These are phyloP conservation scores for Pseudopithomyces chartarum DNA, from an alignment of 2,329 filamentous ascomycete genomes.

Conservation along the genomic window DNA sequence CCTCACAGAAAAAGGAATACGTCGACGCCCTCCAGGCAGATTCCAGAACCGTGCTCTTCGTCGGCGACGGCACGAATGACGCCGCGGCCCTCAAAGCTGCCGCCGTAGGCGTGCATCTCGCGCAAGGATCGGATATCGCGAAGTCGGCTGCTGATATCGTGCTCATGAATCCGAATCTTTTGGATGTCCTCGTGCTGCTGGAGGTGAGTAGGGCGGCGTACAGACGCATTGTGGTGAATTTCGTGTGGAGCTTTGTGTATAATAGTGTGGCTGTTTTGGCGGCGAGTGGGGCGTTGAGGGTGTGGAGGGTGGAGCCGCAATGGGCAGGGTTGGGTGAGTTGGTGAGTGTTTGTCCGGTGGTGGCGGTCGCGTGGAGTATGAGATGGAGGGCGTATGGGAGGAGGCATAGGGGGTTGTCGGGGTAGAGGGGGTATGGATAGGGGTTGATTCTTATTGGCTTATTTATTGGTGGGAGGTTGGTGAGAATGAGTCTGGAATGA, in stretches of 20 bases:
- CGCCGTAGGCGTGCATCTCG: conserved; percentile 72
- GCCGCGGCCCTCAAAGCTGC: conserved; percentile 73
- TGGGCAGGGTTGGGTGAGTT: conserved; percentile 75
- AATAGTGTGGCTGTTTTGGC: conserved; percentile 72
- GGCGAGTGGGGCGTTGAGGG: conserved; percentile 61
- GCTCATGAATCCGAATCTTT: conserved; percentile 63
- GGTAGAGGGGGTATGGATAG: background rate
- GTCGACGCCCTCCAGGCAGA: conserved; percentile 43
- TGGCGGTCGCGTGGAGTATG: conserved; percentile 60
- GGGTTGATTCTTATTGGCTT: background rate
- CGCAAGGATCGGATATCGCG: conserved; percentile 64
- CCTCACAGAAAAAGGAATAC: conserved; percentile 61
- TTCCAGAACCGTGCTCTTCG: conserved; percentile 64
- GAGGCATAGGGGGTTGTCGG: conserved; percentile 15
- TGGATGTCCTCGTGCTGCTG: conserved; percentile 63
- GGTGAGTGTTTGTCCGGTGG: conserved; percentile 74
- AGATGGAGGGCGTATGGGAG: conserved; percentile 41
- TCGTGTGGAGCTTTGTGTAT: conserved; percentile 72
- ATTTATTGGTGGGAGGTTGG: background rate
- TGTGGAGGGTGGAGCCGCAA: conserved; percentile 62
- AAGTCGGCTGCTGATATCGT: conserved; percentile 71
- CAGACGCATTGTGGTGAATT: conserved; percentile 63
- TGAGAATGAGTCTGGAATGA: background rate
- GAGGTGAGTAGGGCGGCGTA: conserved; percentile 54
- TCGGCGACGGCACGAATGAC: conserved; percentile 81